Base-by-base conservation (phyloP, 805 yeast species). In the Pichia exigua region DNA sequence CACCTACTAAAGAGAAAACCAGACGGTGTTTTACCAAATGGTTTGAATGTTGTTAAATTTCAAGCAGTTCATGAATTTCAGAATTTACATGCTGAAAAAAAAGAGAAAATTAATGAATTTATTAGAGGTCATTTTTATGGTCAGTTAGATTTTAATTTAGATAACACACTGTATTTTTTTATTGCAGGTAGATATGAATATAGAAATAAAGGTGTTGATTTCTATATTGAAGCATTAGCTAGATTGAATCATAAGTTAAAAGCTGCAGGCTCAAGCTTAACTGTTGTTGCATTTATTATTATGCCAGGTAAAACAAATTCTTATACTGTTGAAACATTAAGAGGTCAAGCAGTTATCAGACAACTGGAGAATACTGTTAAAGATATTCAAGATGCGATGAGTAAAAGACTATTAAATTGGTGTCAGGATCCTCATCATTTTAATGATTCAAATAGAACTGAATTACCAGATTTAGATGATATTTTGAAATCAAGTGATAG, bases 51-150 rank as follows among this genome's bases (percentile, higher is more conserved):
- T 49, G 89, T 91, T 57, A 92, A 92, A 72, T 92, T 92, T 71
- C 92, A 87, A 63, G 98, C 98, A 1, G 96, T 92, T 59, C 99
- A 92, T 70, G 99, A 92, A 72, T 92, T 92, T 73, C 99, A 92
- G 72, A 92, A 94, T 69, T 75, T 92, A 69, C 99, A 92, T 72
- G 97, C 97, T 26, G 70, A 83, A 58, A 83, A 85, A 70, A 92
- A 92, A 75, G 96, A 83, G 50, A 89, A 88, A 67, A 91, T 92
- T 66, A 85, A 90, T 66, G 97, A 94, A 64, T 92, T 92, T 65
- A 85, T 94, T 56, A 82, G 95, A 61, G 99, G 99, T 57, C 99
- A 92, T 67, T 92, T 92, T 73, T 94, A 94, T 69, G 99, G 99
- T 49, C 90, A 90, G 67, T 85, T 88, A 65, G 96, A 94, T 70